These are phyloP conservation scores for Pseudogymnoascus sp. DNA, from an alignment of 2,329 filamentous ascomycete genomes.

Conservation along the genomic window DNA sequence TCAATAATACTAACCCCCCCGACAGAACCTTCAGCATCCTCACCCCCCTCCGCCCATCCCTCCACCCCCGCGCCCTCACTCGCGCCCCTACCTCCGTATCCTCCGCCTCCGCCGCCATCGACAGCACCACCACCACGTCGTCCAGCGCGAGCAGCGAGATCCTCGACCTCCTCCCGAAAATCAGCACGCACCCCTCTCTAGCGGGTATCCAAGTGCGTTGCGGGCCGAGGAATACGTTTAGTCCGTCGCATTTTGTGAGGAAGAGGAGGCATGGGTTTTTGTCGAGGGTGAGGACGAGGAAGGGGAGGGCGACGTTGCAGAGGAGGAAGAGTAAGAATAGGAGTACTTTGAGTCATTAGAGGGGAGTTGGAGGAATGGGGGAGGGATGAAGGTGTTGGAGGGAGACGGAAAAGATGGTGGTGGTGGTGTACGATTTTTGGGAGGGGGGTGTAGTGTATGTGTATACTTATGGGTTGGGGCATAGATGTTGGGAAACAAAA, in stretches of 20 bases:
- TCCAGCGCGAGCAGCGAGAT: background rate
- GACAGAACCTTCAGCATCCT: conserved; percentile 26
- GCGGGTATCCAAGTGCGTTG: conserved; percentile 24
- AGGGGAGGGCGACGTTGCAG: conserved; percentile 24
- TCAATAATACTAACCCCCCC: background rate
- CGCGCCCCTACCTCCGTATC: background rate
- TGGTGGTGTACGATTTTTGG: background rate
- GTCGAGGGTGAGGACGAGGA: conserved; percentile 26
- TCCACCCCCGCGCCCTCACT: conserved; percentile 17
- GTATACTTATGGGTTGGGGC: background rate
- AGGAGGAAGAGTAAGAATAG: conserved; percentile 27
- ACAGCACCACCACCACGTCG: too few relatives aligned
- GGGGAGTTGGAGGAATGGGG: background rate
- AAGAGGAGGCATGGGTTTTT: conserved; percentile 31
- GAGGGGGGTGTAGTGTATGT: background rate
- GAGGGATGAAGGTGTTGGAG: background rate
- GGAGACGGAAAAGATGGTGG: background rate
- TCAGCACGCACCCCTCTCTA: conserved; percentile 25
- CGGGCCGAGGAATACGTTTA: conserved; percentile 28
- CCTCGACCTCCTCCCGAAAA: conserved; percentile 25
- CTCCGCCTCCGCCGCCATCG: background rate
- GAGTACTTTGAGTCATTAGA: conserved; percentile 28
- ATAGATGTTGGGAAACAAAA: background rate
- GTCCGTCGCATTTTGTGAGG: conserved; percentile 29
- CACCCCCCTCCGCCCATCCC: conserved; percentile 21